A percentile compares a stretch with the other conserved stretches of the same genome.
Evolutionary conservation across 176 grass and related monocot species (phyloP).

Genomic region (Saccharum officinarum): DNA sequence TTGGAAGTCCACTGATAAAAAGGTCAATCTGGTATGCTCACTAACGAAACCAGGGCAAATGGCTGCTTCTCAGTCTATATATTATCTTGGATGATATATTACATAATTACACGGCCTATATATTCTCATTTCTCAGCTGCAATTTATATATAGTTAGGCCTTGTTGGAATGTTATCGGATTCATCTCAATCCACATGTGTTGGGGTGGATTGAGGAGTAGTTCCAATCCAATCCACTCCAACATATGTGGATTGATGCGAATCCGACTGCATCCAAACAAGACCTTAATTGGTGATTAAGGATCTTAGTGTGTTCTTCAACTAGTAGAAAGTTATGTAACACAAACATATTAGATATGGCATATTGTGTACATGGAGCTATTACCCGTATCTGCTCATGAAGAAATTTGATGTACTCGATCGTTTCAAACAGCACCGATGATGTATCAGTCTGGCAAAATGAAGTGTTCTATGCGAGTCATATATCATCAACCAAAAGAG

Average conservation of each 20-base stretch:
- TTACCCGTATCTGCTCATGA: conserved; percentile 83
- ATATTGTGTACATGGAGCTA: background rate
- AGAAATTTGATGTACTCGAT: conserved; percentile 75
- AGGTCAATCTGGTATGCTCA: conserved; percentile 32
- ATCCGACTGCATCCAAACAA: too few relatives aligned
- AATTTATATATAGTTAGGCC: too few relatives aligned
- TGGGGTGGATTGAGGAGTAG: too few relatives aligned
- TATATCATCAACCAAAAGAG: conserved; percentile 20
- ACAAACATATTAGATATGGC: background rate
- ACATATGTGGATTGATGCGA: too few relatives aligned
- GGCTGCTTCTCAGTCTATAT: background rate
- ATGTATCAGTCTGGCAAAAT: conserved; percentile 68
- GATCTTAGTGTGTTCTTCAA: background rate
- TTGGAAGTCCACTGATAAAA: conserved; percentile 26
- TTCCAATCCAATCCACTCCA: too few relatives aligned
- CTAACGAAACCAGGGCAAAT: background rate
- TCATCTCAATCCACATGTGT: too few relatives aligned
- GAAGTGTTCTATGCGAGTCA: background rate
- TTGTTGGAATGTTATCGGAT: too few relatives aligned
- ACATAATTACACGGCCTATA: background rate
- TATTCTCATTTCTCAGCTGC: background rate
- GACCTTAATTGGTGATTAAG: background rate
- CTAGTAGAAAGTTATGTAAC: background rate
- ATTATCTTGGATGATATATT: background rate
- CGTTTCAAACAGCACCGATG: conserved; percentile 77